These are phyloP conservation scores for Rugonectria rugulosa DNA, from an alignment of 2,329 filamentous ascomycete species.

Conservation along the genomic window DNA sequence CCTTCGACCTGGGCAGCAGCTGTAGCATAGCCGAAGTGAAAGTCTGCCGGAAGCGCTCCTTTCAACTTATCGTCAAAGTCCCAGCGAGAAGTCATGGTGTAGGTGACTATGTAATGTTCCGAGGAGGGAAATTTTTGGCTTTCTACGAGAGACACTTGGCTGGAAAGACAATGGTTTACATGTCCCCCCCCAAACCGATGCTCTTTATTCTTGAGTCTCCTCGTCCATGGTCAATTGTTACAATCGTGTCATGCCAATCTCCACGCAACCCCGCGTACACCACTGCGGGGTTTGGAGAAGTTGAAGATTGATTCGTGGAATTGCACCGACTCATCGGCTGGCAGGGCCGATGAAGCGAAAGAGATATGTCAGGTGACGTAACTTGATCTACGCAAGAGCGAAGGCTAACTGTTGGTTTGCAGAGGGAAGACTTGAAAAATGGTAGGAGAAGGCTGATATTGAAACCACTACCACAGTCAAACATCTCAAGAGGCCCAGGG, in stretches of 20 bases:
- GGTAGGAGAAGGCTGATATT: no score
- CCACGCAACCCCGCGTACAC: constrained; percentile 16
- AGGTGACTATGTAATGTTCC: not conserved
- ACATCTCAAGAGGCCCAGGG: no score
- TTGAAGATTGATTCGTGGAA: constrained; percentile 17
- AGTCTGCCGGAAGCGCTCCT: constrained; percentile 15
- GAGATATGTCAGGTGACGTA: constrained; percentile 5
- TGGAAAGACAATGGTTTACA: not conserved
- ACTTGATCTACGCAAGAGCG: no score
- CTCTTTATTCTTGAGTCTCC: not conserved
- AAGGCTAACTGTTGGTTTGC: not conserved
- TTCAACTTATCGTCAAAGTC: constrained; percentile 17
- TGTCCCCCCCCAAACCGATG: no score
- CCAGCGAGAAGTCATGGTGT: constrained; percentile 12
- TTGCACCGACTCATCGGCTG: constrained; percentile 2
- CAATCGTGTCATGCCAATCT: constrained; percentile 1
- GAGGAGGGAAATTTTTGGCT: not conserved
- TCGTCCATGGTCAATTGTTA: not conserved
- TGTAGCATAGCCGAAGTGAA: constrained; percentile 21
- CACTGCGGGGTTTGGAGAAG: constrained; percentile 12
- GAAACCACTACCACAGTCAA: no score
- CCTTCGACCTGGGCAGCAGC: constrained; percentile 44
- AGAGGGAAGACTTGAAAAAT: not conserved
- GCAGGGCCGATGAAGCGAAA: constrained; percentile 17
- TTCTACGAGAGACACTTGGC: not conserved